Conservation (phyloP, 1,284 basidiomycete genomes). For the Naganishia cerealis region DNA sequence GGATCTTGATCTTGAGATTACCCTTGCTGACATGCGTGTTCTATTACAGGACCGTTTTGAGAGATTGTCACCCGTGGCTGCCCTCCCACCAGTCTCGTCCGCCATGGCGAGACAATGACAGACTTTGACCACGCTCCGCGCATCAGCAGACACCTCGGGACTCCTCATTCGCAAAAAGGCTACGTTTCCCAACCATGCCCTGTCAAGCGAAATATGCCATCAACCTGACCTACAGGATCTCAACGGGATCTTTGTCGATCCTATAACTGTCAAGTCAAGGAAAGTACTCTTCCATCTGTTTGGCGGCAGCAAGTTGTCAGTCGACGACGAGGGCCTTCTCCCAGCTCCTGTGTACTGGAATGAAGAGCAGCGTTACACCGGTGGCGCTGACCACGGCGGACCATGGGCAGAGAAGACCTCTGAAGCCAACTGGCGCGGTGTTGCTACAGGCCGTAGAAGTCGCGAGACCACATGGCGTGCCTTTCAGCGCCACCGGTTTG, state of each 20-base stretch:
- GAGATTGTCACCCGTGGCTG: slow-evolving; percentile 4
- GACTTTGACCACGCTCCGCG: slow-evolving; percentile 11
- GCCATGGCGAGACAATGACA: slow-evolving; percentile 13
- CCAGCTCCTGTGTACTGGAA: slow-evolving; percentile 14
- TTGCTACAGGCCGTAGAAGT: slow-evolving; percentile 8
- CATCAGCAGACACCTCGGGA: slow-evolving; percentile 11
- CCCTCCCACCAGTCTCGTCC: slow-evolving; percentile 14
- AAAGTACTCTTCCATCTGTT: slow-evolving; percentile 13
- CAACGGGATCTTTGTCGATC: slow-evolving; percentile 12
- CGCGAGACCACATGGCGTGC: slow-evolving; percentile 12
- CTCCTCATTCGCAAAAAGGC: slow-evolving; percentile 16
- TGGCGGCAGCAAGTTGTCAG: slow-evolving; percentile 12
- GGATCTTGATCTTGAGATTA: not conserved
- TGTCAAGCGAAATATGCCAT: slow-evolving; percentile 20
- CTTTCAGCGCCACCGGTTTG: slow-evolving; percentile 18
- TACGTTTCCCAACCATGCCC: slow-evolving; percentile 11
- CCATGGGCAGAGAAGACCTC: slow-evolving; percentile 9
- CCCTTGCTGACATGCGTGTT: not conserved
- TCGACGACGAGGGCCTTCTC: slow-evolving; percentile 18
- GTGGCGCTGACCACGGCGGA: slow-evolving; percentile 13
- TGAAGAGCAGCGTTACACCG: slow-evolving; percentile 14
- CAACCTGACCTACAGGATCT: slow-evolving; percentile 19
- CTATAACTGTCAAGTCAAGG: not conserved
- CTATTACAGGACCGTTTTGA: slow-evolving; percentile 12
- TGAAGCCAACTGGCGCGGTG: slow-evolving; percentile 13